These are phyloP conservation scores for Aechmea fasciata DNA, from an alignment of 176 grass and related monocot species.

Conservation along the genomic window DNA sequence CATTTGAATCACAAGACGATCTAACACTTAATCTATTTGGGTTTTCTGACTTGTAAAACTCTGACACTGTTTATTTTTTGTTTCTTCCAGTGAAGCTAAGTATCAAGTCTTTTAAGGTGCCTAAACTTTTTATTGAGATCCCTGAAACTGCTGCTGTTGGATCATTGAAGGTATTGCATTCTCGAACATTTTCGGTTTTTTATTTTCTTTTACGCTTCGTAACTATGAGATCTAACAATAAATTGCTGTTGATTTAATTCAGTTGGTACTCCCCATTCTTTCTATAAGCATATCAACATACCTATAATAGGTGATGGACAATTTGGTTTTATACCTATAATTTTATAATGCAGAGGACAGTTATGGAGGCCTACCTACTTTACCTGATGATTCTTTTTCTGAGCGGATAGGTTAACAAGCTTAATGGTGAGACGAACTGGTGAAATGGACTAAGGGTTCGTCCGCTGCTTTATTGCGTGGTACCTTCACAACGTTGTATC, in stretches of 20 bases:
- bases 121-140: constrained; percentile 91
- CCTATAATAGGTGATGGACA: not conserved
- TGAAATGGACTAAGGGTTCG: constrained; percentile 53
- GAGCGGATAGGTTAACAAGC: constrained; percentile 38
- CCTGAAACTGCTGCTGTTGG: constrained; percentile 86
- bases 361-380: constrained; percentile 45
- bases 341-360: constrained; percentile 58
- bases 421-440: constrained; percentile 65
- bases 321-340: not conserved
- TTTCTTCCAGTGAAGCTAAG: constrained; percentile 60
- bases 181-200: not conserved
- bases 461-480: constrained; percentile 46
- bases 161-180: constrained; percentile 67
- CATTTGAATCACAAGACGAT: constrained; percentile 39
- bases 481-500: constrained; percentile 4
- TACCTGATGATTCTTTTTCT: not conserved
- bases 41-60: constrained; percentile 4
- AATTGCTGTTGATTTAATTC: too few relatives aligned
- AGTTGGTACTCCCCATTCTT: too few relatives aligned
- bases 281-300: not conserved
- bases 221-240: not conserved
- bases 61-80: constrained; percentile 8
- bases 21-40: constrained; percentile 1
- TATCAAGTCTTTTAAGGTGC: constrained; percentile 94
- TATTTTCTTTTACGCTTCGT: not conserved